Base-by-base conservation (phyloP, 768 basidiomycete genomes). In the Sarcodon aspratus region DNA sequence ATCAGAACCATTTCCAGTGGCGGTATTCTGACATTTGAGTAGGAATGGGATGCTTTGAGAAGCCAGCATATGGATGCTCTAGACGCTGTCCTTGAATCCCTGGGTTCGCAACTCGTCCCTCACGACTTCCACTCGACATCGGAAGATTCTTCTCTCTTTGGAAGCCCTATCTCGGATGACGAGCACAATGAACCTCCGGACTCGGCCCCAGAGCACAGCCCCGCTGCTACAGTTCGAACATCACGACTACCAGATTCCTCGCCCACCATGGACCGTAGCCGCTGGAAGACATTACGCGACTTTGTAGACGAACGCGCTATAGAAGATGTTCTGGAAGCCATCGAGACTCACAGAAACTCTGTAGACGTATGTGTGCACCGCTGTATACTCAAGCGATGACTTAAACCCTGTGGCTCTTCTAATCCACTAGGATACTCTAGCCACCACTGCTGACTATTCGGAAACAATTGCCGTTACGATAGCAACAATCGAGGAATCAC, bases 241-340 rank as follows among this genome's bases (percentile, higher is more conserved):
- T 55, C 59, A 3, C 57, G 54, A 8, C 33, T 38, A 36, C 49
- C 43, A 9, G 48, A 44, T 36, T 44, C 48, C 6, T n/a, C 47
- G 31, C 44, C 43, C 5, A 51, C 55, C 49, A 59, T 57, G 21
- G 80, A 82, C 55, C 69, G 79, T 50, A 70, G 68, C 36, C 71
- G 67, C 33, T 90, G 88, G 88, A 91, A 88, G 70, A 85, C 83
- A 0, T 59, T 91, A 33, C 75, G 89, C 33, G 87, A 91, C 59
- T 91, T 92, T 61, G 85, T 90, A 34, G 85, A 90, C 55, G 89
- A 92, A 55, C 73, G 79, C 32, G 83, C 79, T 7, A 80, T 91
- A 35, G 89, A 92, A 47, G 83, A 86, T 52, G 72, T 79, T 15
- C 59, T 84, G 43, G 89, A 91, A 48, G 71, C 69, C 1, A 76